These are phyloP conservation scores for Sporobolomyces pararoseus DNA, from an alignment of 768 basidiomycete genomes.

Conservation along the genomic window DNA sequence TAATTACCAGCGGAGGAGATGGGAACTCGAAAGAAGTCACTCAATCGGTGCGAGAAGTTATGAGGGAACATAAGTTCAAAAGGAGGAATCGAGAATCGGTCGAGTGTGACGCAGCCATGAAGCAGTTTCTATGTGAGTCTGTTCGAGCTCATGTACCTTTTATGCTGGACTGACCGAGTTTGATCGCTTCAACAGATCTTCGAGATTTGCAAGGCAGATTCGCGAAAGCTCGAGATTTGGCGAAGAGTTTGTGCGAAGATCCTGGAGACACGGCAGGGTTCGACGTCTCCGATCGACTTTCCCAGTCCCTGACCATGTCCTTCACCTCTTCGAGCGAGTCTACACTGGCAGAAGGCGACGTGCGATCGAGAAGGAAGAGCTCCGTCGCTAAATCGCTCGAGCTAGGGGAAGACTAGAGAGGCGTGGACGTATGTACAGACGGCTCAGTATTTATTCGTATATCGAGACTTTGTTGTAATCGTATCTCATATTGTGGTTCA, in stretches of 20 bases:
- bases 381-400: neutral
- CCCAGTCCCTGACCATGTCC: no score
- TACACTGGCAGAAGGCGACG: neutral
- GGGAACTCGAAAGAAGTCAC: neutral
- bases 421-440: no score
- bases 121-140: constrained; percentile 31
- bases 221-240: neutral
- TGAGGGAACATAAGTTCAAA: constrained; percentile 17
- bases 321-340: constrained; percentile 5
- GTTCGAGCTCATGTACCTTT: neutral
- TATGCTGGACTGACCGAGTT: neutral
- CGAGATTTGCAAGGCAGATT: neutral
- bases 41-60: neutral
- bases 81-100: constrained; percentile 16
- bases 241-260: neutral
- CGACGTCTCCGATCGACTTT: no score
- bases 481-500: neutral
- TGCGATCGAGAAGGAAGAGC: neutral
- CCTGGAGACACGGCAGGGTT: neutral
- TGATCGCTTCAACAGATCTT: neutral
- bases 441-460: no score
- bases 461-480: no score
- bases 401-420: neutral
- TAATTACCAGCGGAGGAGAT: constrained; percentile 10
- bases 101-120: constrained; percentile 12